Conservation (phyloP, 257 asterid species). For the Gentiana straminea region DNA sequence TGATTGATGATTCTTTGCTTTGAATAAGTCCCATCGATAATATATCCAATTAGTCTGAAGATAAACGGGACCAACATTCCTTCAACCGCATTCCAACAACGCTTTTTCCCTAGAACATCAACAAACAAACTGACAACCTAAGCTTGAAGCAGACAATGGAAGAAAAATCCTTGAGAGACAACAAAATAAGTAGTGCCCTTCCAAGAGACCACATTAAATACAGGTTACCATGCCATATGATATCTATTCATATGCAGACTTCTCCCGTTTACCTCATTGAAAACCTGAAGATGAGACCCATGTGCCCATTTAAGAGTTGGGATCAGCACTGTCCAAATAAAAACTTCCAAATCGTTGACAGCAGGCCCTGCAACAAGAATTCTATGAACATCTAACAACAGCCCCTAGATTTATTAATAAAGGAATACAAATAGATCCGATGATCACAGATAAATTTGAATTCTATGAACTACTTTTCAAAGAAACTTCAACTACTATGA, state of each 20-base stretch:
- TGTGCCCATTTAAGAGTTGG: slow-evolving; percentile 53
- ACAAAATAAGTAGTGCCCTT: slow-evolving; percentile 4
- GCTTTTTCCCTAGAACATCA: slow-evolving; percentile 47
- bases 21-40: slow-evolving; percentile 52
- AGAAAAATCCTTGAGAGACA: slow-evolving; percentile 6
- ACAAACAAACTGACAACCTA: slow-evolving; percentile 64
- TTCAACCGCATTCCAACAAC: slow-evolving; percentile 66
- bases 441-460: too few relatives aligned
- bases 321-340: slow-evolving; percentile 54
- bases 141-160: slow-evolving; percentile 9
- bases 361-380: slow-evolving; percentile 38
- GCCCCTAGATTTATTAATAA: background rate
- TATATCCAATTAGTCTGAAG: slow-evolving; percentile 49
- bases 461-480: too few relatives aligned
- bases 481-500: too few relatives aligned
- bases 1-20: slow-evolving; percentile 40
- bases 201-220: slow-evolving; percentile 4
- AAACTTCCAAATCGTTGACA: slow-evolving; percentile 25
- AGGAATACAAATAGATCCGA: too few relatives aligned
- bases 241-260: background rate
- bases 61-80: slow-evolving; percentile 55
- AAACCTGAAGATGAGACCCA: slow-evolving; percentile 38
- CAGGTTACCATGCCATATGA: background rate
- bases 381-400: slow-evolving; percentile 9
- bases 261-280: slow-evolving; percentile 47